A percentile compares a stretch with the other conserved stretches of the same genome.
phyloP scores from a whole-genome alignment of 257 asterid genomes.

The Ajuga chamaepitys region DNA sequence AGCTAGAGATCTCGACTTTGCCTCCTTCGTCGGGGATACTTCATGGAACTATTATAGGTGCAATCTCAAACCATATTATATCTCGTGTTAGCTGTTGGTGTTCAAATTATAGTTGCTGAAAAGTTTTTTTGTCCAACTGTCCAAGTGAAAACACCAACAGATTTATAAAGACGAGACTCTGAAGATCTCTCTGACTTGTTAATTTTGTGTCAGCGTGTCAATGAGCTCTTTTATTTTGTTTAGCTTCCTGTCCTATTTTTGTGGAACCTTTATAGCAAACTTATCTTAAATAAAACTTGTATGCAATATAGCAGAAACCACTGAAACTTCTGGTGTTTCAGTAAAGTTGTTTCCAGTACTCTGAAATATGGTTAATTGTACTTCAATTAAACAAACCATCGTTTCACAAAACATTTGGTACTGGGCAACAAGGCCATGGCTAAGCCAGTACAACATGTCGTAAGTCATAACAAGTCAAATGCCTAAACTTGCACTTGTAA shows the following conservation, averaged over 20 bases:
- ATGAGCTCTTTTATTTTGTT: neutral
- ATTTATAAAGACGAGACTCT: neutral
- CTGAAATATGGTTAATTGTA: neutral
- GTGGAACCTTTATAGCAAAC: neutral
- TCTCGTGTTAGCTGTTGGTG: neutral
- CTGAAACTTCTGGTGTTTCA: neutral
- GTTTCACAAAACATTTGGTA: neutral
- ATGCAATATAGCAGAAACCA: neutral
- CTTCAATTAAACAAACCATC: neutral
- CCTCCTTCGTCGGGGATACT: conserved; percentile 68
- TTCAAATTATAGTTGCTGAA: neutral
- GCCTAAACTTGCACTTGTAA: neutral
- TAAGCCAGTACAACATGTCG: neutral
- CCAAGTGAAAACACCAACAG: neutral
- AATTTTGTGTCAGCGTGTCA: neutral
- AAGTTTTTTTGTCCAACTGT: neutral
- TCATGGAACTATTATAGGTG: conserved; percentile 80
- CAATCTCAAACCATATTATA: conserved; percentile 12
- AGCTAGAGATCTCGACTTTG: conserved; percentile 56
- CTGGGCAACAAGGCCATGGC: neutral
- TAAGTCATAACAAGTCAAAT: neutral
- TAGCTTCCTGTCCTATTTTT: neutral
- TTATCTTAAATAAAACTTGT: neutral
- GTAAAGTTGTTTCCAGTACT: neutral
- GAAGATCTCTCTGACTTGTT: neutral